Percentiles rank a stretch among this genome's conserved stretches.
Evolutionary conservation across 75 land plant species (phyloP).

Genomic region (Pinus tabuliformis): DNA sequence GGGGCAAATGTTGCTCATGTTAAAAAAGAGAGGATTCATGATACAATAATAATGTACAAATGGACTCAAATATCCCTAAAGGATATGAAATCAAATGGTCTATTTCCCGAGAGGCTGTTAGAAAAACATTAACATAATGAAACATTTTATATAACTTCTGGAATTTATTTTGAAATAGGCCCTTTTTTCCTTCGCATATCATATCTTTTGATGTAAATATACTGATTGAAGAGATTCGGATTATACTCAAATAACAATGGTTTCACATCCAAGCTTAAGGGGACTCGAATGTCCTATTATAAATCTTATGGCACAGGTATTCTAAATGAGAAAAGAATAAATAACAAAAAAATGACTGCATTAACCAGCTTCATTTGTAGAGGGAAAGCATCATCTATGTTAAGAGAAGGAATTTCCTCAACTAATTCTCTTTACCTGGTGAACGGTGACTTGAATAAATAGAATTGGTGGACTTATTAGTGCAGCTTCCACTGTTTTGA

Average conservation of each 20-base stretch:
- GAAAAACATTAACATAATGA: neutral
- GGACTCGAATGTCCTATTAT: neutral
- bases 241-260: neutral
- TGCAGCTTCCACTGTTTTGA: conserved; percentile 61
- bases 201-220: neutral
- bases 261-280: neutral
- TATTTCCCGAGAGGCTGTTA: neutral
- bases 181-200: neutral
- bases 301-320: neutral
- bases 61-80: too few species aligned
- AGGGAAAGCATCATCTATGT: neutral
- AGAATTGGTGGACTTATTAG: conserved; percentile 59
- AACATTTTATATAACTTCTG: neutral
- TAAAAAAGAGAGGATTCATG: too few species aligned
- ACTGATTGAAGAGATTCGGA: neutral
- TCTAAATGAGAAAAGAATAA: neutral
- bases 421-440: conserved; percentile 51
- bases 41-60: too few species aligned
- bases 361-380: neutral
- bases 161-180: neutral
- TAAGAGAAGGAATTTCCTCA: neutral
- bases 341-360: neutral
- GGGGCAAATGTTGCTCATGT: too few species aligned
- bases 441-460: conserved; percentile 63
- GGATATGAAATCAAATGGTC: too few species aligned